Evolutionary conservation across 257 asterid genomes (phyloP).

Genomic region (Solanum tacnaense): DNA sequence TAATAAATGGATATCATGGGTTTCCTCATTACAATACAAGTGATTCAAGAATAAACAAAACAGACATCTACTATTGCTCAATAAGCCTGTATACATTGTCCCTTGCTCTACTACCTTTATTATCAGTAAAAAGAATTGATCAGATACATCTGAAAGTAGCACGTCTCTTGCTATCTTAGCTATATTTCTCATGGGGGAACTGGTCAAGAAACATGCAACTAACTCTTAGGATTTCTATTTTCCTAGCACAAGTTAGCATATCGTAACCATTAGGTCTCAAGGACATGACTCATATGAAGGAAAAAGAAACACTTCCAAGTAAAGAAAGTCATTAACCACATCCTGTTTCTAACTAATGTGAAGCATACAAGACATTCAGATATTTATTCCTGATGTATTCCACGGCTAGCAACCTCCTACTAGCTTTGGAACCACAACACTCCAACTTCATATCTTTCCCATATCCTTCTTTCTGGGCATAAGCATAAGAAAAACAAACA

Average conservation of each 20-base stretch:
- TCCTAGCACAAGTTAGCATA: background rate
- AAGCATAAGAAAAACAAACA: background rate
- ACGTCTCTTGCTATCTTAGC: background rate
- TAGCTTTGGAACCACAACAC: background rate
- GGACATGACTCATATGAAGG: background rate
- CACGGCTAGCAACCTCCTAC: background rate
- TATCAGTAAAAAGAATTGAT: background rate
- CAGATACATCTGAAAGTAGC: background rate
- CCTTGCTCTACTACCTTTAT: background rate
- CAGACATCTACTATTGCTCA: background rate
- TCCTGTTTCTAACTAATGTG: background rate
- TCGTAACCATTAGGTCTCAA: background rate
- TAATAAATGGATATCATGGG: background rate
- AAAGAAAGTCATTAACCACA: background rate
- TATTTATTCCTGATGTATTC: background rate
- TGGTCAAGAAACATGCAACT: background rate
- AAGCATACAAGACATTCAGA: background rate
- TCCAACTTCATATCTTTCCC: background rate
- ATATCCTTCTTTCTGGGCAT: background rate
- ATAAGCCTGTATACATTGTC: background rate
- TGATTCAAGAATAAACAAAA: background rate
- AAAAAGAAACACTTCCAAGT: background rate
- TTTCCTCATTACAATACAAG: background rate
- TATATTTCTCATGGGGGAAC: background rate
- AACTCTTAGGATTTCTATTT: background rate